Conservation (phyloP, 2,329 filamentous ascomycete genomes). For the Periconia sp. region DNA sequence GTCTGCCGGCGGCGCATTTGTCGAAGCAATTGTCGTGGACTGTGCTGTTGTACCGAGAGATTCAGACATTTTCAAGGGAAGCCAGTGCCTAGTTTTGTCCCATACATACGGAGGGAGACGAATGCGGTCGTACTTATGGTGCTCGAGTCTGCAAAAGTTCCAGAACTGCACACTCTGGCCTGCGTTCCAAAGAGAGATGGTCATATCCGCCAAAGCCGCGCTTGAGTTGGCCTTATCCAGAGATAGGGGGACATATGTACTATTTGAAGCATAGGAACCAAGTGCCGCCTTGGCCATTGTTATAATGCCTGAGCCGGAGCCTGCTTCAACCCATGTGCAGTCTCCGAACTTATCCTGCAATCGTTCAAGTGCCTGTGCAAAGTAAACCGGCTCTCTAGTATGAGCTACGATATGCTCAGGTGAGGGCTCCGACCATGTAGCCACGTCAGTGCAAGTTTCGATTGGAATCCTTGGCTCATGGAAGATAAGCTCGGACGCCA, state of each 20-base stretch:
- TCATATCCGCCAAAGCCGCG: conserved; percentile 24
- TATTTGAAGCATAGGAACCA: not conserved
- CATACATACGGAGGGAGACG: conserved; percentile 27
- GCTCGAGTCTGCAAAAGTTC: conserved; percentile 43
- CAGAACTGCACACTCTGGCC: conserved; percentile 46
- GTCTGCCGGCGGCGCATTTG: no score
- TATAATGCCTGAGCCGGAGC: conserved; percentile 20
- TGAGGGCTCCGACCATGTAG: not conserved
- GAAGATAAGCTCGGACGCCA: conserved; percentile 38
- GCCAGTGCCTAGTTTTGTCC: conserved; percentile 21
- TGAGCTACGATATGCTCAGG: conserved; percentile 16
- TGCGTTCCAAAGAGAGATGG: conserved; percentile 45
- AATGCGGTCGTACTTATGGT: conserved; percentile 28
- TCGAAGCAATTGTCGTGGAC: no score
- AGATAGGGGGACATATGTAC: not conserved
- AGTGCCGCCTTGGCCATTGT: conserved; percentile 8
- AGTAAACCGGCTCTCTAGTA: conserved; percentile 29
- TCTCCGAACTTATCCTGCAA: conserved; percentile 14
- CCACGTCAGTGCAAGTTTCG: conserved; percentile 18
- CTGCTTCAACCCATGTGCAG: conserved; percentile 44
- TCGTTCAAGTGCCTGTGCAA: conserved; percentile 19
- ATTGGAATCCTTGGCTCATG: conserved; percentile 40
- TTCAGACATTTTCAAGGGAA: no score
- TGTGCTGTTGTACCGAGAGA: no score
- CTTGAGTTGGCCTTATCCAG: not conserved